Base-by-base conservation (phyloP, 306 rosid genomes). In the Luffa aegyptiaca region DNA sequence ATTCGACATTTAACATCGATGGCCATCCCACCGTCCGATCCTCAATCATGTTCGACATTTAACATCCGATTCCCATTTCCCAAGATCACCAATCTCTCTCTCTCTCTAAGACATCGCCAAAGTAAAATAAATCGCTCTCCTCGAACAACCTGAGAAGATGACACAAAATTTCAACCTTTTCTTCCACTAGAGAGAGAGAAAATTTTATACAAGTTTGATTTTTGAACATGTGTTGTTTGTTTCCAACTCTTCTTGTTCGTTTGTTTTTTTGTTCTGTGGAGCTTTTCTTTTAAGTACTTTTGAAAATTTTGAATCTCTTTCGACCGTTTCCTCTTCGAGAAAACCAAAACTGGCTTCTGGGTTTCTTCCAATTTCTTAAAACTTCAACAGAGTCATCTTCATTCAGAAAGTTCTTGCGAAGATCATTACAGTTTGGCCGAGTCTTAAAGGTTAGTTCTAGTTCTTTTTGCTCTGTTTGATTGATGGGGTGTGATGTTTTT, bases 371-470 rank as follows among this genome's bases (percentile, higher is more conserved):
- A 39, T 46, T 36, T 37, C 53, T 21, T 37, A 33, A 9, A 62
- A 1, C 20, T 77, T 10, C 41, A 12, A n/a, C 62, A 55, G 21
- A 55, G 1, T 3, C 10, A n/a, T 52, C 57, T 52, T n/a, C 31
- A 26, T 26, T 26, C 31, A 26, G 9, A 16, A 18, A 18, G 17
- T n/a, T 41, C 52, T 17, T 7, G 9, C 56, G 6, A 77, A 31
- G 56, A 45, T 45, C 11, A 44, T 74, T 83, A 62, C 75, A 83
- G 90, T 35, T 87, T 79, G 85, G 39, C 86, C 46, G 86, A 84
- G 82, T 77, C 96, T 89, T 90, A 57, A 91, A 95, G 97, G 93
- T 93, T 89, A 76, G 90, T 92, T 49, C 87, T 89, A 39, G 90
- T 92, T 49, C 86, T 89, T 39, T 20, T 2, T 74, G 5, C 17